Base-by-base conservation (phyloP, 805 yeast genomes). In the Spathaspora girioi region DNA sequence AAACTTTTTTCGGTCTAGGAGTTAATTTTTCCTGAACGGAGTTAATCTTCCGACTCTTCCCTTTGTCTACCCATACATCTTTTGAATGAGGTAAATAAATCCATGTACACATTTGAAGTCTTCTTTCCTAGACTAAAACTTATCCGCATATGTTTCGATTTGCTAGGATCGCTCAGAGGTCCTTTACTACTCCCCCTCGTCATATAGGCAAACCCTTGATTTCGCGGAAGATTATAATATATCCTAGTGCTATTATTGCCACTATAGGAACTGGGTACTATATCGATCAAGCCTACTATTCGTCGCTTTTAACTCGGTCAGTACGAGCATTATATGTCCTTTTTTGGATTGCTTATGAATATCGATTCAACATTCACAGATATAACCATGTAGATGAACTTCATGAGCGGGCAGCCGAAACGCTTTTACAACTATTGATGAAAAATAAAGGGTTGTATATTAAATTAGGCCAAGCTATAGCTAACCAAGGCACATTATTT, bases 401-500 rank as follows among this genome's bases (percentile, higher is more conserved):
- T 9, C 94, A 87, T 57, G 82, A 80, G 51, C 65, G 80, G 26
- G 79, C 81, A 38, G 81, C 93, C 4, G 76, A 67, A 45, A 51
- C 51, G 41, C 56, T 72, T 14, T 56, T 69, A 15, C 50, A 65
- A 32, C 54, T 72, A 58, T 50, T 73, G 26, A 58, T 60, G 54
- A 49, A 53, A 8, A 72, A 73, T 54, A 72, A 69, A 55, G 78
- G 78, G 1, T 71, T 88, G 17, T 88, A 86, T 61, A 83, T 88
- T 63, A 87, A 87, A 63, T 66, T 86, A 57, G 96, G 94, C 20
- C 94, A 87, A 72, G 84, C 88, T 48, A 76, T 87, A 45, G 93
- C 94, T 2, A 82, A 87, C 60, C 94, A 88, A 63, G 83, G 89
- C 0, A 68, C 77, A 26, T 72, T 85, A 59, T 80, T 87, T 56